Percentiles rank a stretch among this genome's conserved stretches.
Evolutionary conservation across 2,329 filamentous ascomycete species (phyloP).

Genomic region (Phialophora verrucosa): DNA sequence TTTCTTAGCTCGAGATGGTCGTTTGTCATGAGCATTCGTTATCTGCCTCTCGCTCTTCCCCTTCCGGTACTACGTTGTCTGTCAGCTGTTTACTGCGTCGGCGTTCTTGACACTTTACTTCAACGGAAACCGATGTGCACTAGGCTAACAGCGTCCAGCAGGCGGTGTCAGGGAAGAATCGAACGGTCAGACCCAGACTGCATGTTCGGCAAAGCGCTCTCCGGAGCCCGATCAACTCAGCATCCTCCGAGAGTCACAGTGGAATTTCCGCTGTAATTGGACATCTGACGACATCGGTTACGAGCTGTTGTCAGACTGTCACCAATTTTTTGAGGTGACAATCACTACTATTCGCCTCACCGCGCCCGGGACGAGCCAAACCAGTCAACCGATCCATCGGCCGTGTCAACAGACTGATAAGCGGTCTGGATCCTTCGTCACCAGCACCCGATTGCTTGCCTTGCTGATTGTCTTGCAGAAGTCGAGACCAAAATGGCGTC

Average conservation of each 20-base stretch:
- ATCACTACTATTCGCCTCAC: neutral
- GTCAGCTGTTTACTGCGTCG: neutral
- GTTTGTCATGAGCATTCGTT: neutral
- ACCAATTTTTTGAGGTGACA: neutral
- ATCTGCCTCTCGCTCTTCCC: neutral
- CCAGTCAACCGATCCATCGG: constrained; percentile 12
- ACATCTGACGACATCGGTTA: neutral
- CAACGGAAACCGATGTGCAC: neutral
- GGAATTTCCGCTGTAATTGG: neutral
- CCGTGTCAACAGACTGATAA: constrained; percentile 15
- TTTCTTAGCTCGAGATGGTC: neutral
- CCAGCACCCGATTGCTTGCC: constrained; percentile 7
- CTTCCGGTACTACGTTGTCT: neutral
- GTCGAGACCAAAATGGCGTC: constrained; percentile 10
- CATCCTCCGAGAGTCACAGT: neutral
- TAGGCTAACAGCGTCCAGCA: neutral
- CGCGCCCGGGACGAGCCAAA: constrained; percentile 13
- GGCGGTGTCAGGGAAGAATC: neutral
- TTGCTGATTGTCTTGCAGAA: constrained; percentile 18
- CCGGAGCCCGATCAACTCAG: neutral
- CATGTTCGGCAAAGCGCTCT: neutral
- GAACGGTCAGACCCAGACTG: neutral
- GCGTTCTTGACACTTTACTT: neutral
- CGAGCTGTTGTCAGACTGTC: neutral
- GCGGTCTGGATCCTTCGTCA: constrained; percentile 7